Evolutionary conservation across 345 rosid species (phyloP).

Genomic region (Salix udensis): DNA sequence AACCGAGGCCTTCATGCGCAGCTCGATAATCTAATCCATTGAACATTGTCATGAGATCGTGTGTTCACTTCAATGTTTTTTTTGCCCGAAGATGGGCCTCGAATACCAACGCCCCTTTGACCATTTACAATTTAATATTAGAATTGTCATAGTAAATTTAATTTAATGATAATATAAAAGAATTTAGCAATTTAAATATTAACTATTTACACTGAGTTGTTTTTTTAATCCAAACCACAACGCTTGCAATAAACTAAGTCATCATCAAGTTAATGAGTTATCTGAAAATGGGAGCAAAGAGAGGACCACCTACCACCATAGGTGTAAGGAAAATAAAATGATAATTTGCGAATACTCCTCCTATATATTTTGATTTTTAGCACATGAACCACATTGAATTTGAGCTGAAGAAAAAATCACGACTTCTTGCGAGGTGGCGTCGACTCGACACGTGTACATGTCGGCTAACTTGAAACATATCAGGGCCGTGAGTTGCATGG

Average conservation of each 20-base stretch:
- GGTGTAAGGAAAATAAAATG: neutral
- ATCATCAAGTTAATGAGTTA: neutral
- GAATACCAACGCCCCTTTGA: too few species aligned
- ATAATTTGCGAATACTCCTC: neutral
- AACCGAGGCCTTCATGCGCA: constrained; percentile 31
- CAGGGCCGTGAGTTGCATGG: constrained; percentile 7
- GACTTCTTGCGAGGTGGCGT: constrained; percentile 18
- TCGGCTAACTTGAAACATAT: constrained; percentile 51
- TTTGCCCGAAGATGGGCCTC: too few species aligned
- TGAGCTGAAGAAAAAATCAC: constrained; percentile 21
- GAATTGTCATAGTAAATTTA: too few species aligned
- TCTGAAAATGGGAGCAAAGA: neutral
- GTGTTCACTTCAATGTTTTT: neutral
- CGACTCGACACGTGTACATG: constrained; percentile 56
- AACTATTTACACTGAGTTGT: too few species aligned
- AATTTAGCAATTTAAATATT: too few species aligned
- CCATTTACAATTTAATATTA: too few species aligned
- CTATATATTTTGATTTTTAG: neutral
- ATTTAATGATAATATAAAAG: too few species aligned
- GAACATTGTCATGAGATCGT: constrained; percentile 29
- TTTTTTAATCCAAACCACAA: too few species aligned
- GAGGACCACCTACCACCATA: neutral
- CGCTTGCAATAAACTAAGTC: too few species aligned
- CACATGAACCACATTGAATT: constrained; percentile 25
- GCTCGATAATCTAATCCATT: constrained; percentile 43